A percentile compares a stretch with the other conserved stretches of the same genome.
Conservation (phyloP, 257 asterid genomes). For the Solanum clarkiae region DNA sequence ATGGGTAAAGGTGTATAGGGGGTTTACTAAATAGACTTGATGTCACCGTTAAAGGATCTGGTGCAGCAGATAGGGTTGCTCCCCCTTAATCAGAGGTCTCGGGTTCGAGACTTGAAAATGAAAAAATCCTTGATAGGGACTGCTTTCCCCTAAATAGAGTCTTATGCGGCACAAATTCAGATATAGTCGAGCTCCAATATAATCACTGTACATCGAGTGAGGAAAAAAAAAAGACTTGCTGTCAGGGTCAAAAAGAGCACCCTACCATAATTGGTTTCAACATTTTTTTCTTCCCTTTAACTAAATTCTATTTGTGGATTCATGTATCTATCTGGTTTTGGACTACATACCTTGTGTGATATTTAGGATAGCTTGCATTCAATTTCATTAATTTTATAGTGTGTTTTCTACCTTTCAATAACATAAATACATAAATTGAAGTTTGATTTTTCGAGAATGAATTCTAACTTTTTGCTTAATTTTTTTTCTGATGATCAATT, state of each 20-base stretch:
- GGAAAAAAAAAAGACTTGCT: background rate
- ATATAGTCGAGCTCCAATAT: no score
- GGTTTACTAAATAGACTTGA: background rate
- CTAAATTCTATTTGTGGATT: background rate
- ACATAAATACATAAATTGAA: no score
- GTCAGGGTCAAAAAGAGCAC: background rate
- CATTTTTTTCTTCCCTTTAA: background rate
- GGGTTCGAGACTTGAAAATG: no score
- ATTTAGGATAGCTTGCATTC: background rate
- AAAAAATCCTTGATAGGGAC: no score
- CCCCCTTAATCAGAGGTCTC: no score
- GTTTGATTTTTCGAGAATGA: no score
- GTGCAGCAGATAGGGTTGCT: no score
- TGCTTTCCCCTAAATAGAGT: no score
- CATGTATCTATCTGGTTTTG: background rate
- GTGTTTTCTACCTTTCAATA: background rate
- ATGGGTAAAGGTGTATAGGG: background rate
- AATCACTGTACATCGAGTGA: no score
- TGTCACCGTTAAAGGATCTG: background rate
- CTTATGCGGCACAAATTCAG: no score
- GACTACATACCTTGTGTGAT: background rate
- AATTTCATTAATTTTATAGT: background rate
- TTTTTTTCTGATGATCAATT: no score
- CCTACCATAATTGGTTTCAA: background rate
- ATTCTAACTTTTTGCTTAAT: no score